These are phyloP conservation scores for Didymosphaeria variabile DNA, from an alignment of 2,329 filamentous ascomycete genomes.

Conservation along the genomic window DNA sequence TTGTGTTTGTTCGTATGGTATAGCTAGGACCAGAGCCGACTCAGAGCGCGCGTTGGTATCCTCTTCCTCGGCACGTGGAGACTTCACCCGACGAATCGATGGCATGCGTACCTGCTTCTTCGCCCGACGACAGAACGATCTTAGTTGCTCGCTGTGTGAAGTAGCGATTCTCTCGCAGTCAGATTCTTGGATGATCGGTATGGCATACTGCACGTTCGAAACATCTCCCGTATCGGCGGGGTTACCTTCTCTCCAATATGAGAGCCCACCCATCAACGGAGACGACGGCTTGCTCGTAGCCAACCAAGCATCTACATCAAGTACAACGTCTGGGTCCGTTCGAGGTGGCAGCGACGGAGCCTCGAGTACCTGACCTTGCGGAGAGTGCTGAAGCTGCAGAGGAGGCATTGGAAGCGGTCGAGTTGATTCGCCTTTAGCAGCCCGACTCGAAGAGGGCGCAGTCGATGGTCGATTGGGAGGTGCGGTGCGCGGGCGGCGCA, in stretches of 20 bases:
- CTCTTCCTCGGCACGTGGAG: conserved; percentile 26
- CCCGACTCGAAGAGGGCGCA: conserved; percentile 28
- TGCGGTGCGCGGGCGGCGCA: conserved; percentile 38
- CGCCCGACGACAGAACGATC: conserved; percentile 36
- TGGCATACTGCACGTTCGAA: conserved; percentile 36
- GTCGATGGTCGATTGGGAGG: conserved; percentile 36
- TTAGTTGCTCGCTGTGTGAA: conserved; percentile 32
- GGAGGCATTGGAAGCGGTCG: conserved; percentile 18
- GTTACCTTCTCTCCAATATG: conserved; percentile 43
- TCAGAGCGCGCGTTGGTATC: conserved; percentile 33
- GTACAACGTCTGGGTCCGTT: conserved; percentile 36
- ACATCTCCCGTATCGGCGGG: conserved; percentile 19
- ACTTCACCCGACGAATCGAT: conserved; percentile 30
- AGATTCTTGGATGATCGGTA: conserved; percentile 32
- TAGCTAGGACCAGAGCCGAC: conserved; percentile 35
- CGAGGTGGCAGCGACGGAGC: conserved; percentile 34
- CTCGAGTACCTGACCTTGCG: conserved; percentile 20
- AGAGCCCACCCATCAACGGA: conserved; percentile 44
- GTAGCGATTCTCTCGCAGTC: conserved; percentile 24
- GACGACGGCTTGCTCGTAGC: conserved; percentile 41
- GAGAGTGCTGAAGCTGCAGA: conserved; percentile 19
- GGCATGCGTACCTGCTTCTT: conserved; percentile 45
- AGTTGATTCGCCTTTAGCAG: not conserved
- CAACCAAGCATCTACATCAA: conserved; percentile 45
- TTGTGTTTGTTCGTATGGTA: conserved; percentile 25